phyloP scores from a whole-genome alignment of 441 rosid species.

The Croton setiger region DNA sequence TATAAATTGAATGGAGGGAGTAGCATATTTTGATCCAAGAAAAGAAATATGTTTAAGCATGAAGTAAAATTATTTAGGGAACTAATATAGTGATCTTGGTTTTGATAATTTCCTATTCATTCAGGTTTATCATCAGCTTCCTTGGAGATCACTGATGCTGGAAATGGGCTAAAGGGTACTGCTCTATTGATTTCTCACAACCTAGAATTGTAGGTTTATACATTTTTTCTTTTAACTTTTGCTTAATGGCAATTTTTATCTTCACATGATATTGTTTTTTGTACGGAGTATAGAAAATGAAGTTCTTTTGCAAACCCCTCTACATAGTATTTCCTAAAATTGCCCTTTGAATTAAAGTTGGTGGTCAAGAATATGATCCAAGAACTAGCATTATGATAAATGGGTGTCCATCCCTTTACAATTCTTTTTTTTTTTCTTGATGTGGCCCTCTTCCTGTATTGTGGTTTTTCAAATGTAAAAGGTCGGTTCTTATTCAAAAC shows the following conservation, averaged over 20 bases:
- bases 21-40: neutral
- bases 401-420: neutral
- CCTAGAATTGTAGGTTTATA: neutral
- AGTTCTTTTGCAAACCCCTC: neutral
- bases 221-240: neutral
- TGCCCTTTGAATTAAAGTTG: neutral
- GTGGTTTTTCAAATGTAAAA: neutral
- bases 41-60: neutral
- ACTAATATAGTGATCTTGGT: neutral
- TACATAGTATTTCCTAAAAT: neutral
- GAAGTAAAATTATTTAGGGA: neutral
- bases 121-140: slow-evolving; percentile 88
- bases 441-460: neutral
- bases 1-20: no score
- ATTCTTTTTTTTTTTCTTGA: neutral
- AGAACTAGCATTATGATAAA: neutral
- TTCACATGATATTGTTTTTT: neutral
- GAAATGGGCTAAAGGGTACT: slow-evolving; percentile 47
- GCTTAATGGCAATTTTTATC: neutral
- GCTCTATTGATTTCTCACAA: slow-evolving; percentile 7
- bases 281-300: neutral
- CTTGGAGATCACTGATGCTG: slow-evolving; percentile 59
- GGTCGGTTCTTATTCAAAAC: neutral
- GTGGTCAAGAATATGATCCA: neutral
- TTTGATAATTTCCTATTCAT: slow-evolving; percentile 9